phyloP scores from a whole-genome alignment of 495 filamentous ascomycete genomes.

The Penicillium longicatenatum region DNA sequence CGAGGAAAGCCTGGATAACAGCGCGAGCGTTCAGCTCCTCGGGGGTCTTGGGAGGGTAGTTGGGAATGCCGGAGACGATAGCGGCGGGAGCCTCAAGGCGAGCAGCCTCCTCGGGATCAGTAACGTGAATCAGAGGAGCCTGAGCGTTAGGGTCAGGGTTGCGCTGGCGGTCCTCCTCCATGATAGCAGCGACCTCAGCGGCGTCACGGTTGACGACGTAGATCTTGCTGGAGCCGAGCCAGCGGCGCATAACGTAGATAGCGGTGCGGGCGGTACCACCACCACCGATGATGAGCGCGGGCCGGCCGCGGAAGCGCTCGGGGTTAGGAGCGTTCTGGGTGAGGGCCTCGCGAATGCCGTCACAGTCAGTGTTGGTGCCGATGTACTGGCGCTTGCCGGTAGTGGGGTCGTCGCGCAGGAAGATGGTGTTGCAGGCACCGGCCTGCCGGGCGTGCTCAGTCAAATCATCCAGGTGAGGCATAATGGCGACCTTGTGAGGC shows the following conservation, averaged over 20 bases:
- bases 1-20: constrained; percentile 58
- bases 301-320: constrained; percentile 51
- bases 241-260: constrained; percentile 67
- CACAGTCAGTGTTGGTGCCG: constrained; percentile 76
- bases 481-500: constrained; percentile 73
- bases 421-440: constrained; percentile 75
- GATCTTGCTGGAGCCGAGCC: constrained; percentile 62
- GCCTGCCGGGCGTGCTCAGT: constrained; percentile 68
- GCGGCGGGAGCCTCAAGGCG: constrained; percentile 57
- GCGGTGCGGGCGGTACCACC: constrained; percentile 71
- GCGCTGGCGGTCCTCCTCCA: constrained; percentile 48
- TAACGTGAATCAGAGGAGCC: constrained; percentile 56
- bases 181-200: constrained; percentile 62
- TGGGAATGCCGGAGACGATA: constrained; percentile 68
- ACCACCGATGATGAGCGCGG: constrained; percentile 64
- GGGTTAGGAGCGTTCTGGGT: constrained; percentile 54
- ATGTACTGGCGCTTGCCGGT: constrained; percentile 49
- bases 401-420: constrained; percentile 48
- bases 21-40: constrained; percentile 58
- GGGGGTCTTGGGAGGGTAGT: constrained; percentile 63
- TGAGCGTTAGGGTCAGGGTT: constrained; percentile 40
- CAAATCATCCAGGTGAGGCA: constrained; percentile 66
- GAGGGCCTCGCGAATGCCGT: constrained; percentile 70
- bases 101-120: constrained; percentile 56
- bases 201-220: constrained; percentile 71